phyloP scores from a whole-genome alignment of 2,329 filamentous ascomycete genomes.

The Byssochlamys sp. region DNA sequence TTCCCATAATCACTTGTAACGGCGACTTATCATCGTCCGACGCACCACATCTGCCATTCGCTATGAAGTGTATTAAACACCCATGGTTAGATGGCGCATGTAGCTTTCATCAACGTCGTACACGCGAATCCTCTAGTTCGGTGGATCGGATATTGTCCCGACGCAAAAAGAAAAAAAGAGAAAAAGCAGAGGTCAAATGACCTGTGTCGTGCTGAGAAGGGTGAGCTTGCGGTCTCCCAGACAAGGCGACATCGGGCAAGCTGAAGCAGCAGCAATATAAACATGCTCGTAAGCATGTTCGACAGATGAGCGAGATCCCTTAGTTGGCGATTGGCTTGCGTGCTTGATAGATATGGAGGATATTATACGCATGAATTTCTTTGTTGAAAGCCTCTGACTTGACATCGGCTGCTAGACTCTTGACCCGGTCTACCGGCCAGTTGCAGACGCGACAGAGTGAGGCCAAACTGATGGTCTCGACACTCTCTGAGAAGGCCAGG shows the following conservation, averaged over 20 bases:
- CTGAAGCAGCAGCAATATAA: not conserved
- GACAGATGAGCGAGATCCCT: slow-evolving; percentile 3
- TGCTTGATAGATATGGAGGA: slow-evolving; percentile 36
- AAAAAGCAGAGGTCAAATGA: not conserved
- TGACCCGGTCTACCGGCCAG: slow-evolving; percentile 55
- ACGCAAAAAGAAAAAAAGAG: not conserved
- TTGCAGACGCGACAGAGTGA: slow-evolving; percentile 59
- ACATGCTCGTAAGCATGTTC: not conserved
- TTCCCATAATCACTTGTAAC: not conserved
- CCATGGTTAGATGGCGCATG: not conserved
- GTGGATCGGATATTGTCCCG: not conserved
- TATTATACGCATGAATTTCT: slow-evolving; percentile 60
- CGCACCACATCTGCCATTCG: not conserved
- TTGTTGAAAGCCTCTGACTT: slow-evolving; percentile 60
- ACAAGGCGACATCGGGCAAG: no score
- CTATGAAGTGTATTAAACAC: not conserved
- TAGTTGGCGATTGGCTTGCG: slow-evolving; percentile 23
- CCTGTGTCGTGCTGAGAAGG: not conserved
- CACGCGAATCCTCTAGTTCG: not conserved
- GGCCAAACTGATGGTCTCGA: slow-evolving; percentile 63
- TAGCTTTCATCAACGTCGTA: not conserved
- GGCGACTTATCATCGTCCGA: not conserved
- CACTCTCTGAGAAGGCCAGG: slow-evolving; percentile 60
- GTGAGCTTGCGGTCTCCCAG: not conserved
- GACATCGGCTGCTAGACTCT: slow-evolving; percentile 52